These are phyloP conservation scores for Leccinellum rugosiceps DNA, from an alignment of 768 basidiomycete genomes.

Conservation along the genomic window DNA sequence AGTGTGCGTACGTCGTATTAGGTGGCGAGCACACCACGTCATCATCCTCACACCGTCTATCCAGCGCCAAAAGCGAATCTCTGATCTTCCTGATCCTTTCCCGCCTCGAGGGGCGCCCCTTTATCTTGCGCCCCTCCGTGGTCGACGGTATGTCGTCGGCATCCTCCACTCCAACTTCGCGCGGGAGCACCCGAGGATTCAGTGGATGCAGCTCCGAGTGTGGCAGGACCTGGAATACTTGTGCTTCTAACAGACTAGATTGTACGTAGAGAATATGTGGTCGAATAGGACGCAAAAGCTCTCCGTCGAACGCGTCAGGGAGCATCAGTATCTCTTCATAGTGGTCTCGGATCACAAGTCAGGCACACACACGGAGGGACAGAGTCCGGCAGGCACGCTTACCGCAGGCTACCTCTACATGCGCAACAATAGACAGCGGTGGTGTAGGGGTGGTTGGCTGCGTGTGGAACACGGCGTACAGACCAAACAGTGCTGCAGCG, in stretches of 20 bases:
- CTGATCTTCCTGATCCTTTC: slow-evolving; percentile 57
- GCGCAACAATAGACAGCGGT: slow-evolving; percentile 44
- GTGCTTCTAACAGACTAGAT: slow-evolving; percentile 43
- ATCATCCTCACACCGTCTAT: slow-evolving; percentile 42
- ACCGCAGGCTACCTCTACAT: slow-evolving; percentile 64
- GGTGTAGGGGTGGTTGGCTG: slow-evolving; percentile 60
- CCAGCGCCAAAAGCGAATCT: slow-evolving; percentile 45
- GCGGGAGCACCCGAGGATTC: slow-evolving; percentile 65
- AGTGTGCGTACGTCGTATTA: slow-evolving; percentile 35
- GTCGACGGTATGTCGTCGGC: slow-evolving; percentile 5
- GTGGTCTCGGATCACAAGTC: slow-evolving; percentile 44
- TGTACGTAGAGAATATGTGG: slow-evolving; percentile 51
- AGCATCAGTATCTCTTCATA: slow-evolving; percentile 48
- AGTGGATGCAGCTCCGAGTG: slow-evolving; percentile 44
- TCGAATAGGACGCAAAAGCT: slow-evolving; percentile 43
- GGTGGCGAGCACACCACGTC: slow-evolving; percentile 20
- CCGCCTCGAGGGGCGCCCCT: slow-evolving; percentile 60
- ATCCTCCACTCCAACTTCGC: slow-evolving; percentile 57
- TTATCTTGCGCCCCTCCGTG: slow-evolving; percentile 41
- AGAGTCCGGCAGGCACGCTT: slow-evolving; percentile 6
- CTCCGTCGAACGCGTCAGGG: slow-evolving; percentile 42
- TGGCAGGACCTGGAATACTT: slow-evolving; percentile 62
- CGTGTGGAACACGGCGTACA: slow-evolving; percentile 67
- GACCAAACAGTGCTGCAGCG: slow-evolving; percentile 59
- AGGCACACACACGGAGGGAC: neutral